These are phyloP conservation scores for Xanthoconium separans DNA, from an alignment of 1,284 basidiomycete genomes.

Conservation along the genomic window DNA sequence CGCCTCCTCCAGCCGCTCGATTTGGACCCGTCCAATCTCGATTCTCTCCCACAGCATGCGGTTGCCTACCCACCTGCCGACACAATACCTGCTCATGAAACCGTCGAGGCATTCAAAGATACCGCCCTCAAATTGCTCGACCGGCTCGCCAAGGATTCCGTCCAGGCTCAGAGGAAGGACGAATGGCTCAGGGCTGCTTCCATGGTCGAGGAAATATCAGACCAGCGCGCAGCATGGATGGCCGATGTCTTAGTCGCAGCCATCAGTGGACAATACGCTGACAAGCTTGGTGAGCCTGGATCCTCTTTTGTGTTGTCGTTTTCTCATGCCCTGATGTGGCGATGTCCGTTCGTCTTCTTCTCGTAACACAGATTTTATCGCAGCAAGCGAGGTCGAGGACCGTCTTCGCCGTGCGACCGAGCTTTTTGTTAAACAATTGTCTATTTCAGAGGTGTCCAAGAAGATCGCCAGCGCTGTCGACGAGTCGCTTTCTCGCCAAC, in stretches of 20 bases:
- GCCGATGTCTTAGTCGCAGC: slow-evolving; percentile 70
- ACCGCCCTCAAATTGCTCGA: slow-evolving; percentile 65
- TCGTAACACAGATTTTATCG: slow-evolving; percentile 55
- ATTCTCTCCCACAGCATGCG: slow-evolving; percentile 39
- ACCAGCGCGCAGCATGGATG: slow-evolving; percentile 63
- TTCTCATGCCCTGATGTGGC: neutral
- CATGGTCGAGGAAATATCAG: slow-evolving; percentile 63
- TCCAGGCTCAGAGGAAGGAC: slow-evolving; percentile 55
- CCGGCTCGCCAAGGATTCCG: slow-evolving; percentile 59
- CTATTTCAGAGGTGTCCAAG: slow-evolving; percentile 73
- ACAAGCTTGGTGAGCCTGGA: slow-evolving; percentile 60
- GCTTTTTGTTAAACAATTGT: slow-evolving; percentile 68
- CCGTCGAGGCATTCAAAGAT: slow-evolving; percentile 62
- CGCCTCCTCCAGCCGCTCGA: slow-evolving; percentile 38
- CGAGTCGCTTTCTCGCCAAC: slow-evolving; percentile 75
- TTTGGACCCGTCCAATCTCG: slow-evolving; percentile 27
- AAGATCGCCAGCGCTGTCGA: slow-evolving; percentile 78
- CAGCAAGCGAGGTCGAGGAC: slow-evolving; percentile 52
- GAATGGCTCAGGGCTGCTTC: slow-evolving; percentile 62
- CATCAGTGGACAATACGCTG: slow-evolving; percentile 61
- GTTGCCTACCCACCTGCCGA: slow-evolving; percentile 51
- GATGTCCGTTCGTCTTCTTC: slow-evolving; percentile 3
- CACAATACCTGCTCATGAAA: slow-evolving; percentile 48
- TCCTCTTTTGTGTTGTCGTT: neutral
- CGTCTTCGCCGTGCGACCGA: slow-evolving; percentile 64